These are phyloP conservation scores for Brassica cretica DNA, from an alignment of 345 rosid genomes.

Conservation along the genomic window DNA sequence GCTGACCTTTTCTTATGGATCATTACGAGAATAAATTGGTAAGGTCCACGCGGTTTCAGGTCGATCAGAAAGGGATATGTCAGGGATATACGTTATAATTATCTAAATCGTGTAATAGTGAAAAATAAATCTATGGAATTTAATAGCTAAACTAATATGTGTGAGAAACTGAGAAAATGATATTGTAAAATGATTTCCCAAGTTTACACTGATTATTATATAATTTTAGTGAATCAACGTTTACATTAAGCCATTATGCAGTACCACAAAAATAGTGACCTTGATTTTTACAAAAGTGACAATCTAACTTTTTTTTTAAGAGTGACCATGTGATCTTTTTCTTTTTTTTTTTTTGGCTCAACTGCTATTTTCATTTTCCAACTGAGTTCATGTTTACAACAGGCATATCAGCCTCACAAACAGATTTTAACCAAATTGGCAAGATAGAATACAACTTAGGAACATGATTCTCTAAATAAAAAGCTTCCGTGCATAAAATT, in stretches of 20 bases:
- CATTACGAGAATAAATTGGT: background rate
- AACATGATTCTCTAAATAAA: background rate
- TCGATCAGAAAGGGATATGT: background rate
- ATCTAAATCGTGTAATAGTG: background rate
- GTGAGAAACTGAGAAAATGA: too few relatives aligned
- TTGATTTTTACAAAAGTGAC: too few relatives aligned
- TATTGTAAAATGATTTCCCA: too few relatives aligned
- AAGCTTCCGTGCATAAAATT: background rate
- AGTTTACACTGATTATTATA: too few relatives aligned
- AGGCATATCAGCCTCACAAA: background rate
- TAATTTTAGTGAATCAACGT: too few relatives aligned
- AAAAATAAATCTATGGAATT: too few relatives aligned
- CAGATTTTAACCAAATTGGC: background rate
- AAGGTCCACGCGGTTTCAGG: conserved; percentile 1
- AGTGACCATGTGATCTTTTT: too few relatives aligned
- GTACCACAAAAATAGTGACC: too few relatives aligned
- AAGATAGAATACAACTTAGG: background rate
- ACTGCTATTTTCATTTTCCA: background rate
- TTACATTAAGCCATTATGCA: too few relatives aligned
- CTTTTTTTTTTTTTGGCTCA: background rate
- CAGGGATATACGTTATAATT: background rate
- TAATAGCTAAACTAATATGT: too few relatives aligned
- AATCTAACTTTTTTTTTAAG: too few relatives aligned
- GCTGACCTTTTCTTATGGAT: background rate
- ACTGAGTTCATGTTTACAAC: background rate